Evolutionary conservation across 495 filamentous ascomycete genomes (phyloP), one percentile per base, ranked within the genome.

Genomic region (Lentithecium fluviatile): DNA sequence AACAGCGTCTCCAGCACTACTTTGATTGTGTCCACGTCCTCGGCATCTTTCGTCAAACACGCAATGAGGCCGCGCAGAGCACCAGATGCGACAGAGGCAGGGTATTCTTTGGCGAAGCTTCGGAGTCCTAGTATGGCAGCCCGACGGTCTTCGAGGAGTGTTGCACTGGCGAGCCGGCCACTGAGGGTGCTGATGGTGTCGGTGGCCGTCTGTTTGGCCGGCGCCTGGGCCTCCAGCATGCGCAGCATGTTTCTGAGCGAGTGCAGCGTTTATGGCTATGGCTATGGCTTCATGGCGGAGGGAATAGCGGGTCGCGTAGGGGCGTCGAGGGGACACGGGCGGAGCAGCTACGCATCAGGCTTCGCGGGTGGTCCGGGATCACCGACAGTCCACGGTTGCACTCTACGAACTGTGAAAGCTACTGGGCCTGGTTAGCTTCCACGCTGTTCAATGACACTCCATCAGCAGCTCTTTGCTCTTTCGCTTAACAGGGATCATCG

Each of bases 21-120:
- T 75, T 96, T 96, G 69, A 90, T 86, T 20, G 94, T 97, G 74
- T 98, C 94, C 64, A 95, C 89, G 85, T 98, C 94, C 71, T 96
- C 91, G 23, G 84, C 83, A 80, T 97, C 94, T 73, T 89, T 89
- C 53, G 82, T 83, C 49, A 98, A 76, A 65, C 89, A 89, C 42
- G 80, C 84, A 66, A 98, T 97, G 60, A 98, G 80, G 55, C 86
- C 88, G 57, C 91, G 83, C 25, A 98, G 77, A 21, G 90, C 87
- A 42, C 90, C 92, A 0, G 91, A 96, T 11, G 94, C 91, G n/a
- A 98, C 94, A 11, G 90, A 92, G 21, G 95, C 94, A 32, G 95
- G 95, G 70, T 92, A 97, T 52, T 91, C 83, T 72, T 96, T 96
- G 29, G 94, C 90, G 74, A 98, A 97, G 78, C 91, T 96, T 60